A percentile compares a stretch with the other conserved stretches of the same genome.
Conservation (phyloP, 352 stramenopile genomes). For the Phytophthora tubulina region DNA sequence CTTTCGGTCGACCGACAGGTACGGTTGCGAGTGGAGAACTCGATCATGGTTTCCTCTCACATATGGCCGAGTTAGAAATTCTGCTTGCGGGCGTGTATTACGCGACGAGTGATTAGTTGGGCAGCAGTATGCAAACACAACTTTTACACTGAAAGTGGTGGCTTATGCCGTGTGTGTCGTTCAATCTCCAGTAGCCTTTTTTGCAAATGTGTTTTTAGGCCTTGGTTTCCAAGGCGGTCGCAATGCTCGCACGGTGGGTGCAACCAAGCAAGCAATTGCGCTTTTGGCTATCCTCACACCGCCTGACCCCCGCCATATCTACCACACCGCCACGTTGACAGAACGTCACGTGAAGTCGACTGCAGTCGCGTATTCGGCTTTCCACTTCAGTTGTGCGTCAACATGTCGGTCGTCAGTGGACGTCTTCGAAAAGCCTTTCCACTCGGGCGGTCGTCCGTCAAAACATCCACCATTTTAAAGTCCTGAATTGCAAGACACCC, state of each 20-base stretch:
- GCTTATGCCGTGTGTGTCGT: too few relatives aligned
- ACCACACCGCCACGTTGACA: slow-evolving; percentile 29
- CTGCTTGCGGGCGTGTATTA: not conserved
- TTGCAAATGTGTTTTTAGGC: too few relatives aligned
- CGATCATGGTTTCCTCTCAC: slow-evolving; percentile 21
- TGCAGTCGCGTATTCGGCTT: slow-evolving; percentile 13
- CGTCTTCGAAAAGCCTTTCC: slow-evolving; percentile 13
- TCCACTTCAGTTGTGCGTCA: slow-evolving; percentile 26
- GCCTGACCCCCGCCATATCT: slow-evolving; percentile 14
- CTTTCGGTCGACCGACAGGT: slow-evolving; percentile 7
- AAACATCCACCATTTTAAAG: slow-evolving; percentile 15
- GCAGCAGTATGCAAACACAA: too few relatives aligned
- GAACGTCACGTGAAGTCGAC: slow-evolving; percentile 15
- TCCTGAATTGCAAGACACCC: not conserved
- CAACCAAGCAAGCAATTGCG: not conserved
- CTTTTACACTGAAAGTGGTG: too few relatives aligned
- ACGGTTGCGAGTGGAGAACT: slow-evolving; percentile 19
- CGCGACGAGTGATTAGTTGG: too few relatives aligned
- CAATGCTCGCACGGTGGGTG: too few relatives aligned
- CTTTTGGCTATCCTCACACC: not conserved
- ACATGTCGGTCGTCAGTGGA: slow-evolving; percentile 6
- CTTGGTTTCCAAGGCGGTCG: not conserved
- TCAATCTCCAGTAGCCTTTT: not conserved
- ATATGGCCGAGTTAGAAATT: slow-evolving; percentile 26
- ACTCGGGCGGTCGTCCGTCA: slow-evolving; percentile 12